phyloP scores from a whole-genome alignment of 768 basidiomycete species.

The Tricholoma furcatifolium region DNA sequence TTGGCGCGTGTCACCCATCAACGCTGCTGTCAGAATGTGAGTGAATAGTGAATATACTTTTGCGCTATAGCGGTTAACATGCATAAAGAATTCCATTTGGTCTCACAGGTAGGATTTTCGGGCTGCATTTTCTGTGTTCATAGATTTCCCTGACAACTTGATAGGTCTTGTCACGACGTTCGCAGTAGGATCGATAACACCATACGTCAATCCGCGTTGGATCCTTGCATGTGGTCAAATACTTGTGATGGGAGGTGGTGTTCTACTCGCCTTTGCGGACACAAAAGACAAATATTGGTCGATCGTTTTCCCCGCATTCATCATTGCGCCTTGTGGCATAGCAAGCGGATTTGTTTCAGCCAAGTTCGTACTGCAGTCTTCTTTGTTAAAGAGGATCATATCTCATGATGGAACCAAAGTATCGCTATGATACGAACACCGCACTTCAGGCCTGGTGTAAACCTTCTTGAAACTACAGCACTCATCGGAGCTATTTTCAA shows the following conservation, averaged over 20 bases:
- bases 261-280: slow-evolving; percentile 38
- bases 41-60: not conserved
- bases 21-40: slow-evolving; percentile 34
- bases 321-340: slow-evolving; percentile 38
- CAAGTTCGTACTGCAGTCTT: slow-evolving; percentile 32
- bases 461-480: slow-evolving; percentile 12
- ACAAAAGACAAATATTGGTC: slow-evolving; percentile 40
- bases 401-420: slow-evolving; percentile 18
- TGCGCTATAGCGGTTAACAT: not conserved
- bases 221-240: slow-evolving; percentile 38
- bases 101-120: slow-evolving; percentile 17
- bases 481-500: slow-evolving; percentile 55
- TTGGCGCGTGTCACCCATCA: slow-evolving; percentile 34
- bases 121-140: not conserved
- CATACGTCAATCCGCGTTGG: slow-evolving; percentile 35
- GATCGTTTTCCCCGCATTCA: slow-evolving; percentile 44
- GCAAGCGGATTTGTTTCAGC: slow-evolving; percentile 45
- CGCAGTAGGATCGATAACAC: slow-evolving; percentile 38
- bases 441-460: slow-evolving; percentile 43
- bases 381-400: not conserved
- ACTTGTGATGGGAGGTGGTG: slow-evolving; percentile 33
- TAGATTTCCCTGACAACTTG: not conserved
- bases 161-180: slow-evolving; percentile 29
- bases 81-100: slow-evolving; percentile 36
- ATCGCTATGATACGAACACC: slow-evolving; percentile 46